Percentiles rank a stretch among this genome's conserved stretches.
phyloP scores from a whole-genome alignment of 768 basidiomycete genomes.

The Phanerochaete sordida region DNA sequence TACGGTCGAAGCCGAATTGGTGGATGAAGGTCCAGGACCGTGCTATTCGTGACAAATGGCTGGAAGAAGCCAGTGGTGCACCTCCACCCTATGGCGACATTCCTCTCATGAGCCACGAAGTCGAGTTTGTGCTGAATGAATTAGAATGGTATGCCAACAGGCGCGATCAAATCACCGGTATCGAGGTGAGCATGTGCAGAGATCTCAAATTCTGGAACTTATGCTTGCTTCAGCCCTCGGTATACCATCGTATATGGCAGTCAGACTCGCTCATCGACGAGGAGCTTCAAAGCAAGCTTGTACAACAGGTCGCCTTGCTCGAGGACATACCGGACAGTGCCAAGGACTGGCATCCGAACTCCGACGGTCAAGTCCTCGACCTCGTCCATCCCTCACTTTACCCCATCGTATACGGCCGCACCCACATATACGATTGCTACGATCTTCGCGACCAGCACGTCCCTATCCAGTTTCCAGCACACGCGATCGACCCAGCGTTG shows the following conservation, averaged over 20 bases:
- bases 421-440: neutral
- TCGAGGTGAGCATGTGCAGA: neutral
- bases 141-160: neutral
- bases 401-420: slow-evolving; percentile 34
- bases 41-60: neutral
- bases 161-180: neutral
- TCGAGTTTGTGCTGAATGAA: neutral
- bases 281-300: neutral
- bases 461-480: too few species aligned
- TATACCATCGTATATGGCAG: neutral
- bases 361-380: slow-evolving; percentile 39
- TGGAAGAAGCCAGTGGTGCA: neutral
- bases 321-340: slow-evolving; percentile 33
- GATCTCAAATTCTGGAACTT: neutral
- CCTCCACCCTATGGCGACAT: neutral
- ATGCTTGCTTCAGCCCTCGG: neutral
- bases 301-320: slow-evolving; percentile 15
- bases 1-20: neutral
- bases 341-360: slow-evolving; percentile 46
- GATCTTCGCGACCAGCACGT: neutral
- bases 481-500: too few species aligned
- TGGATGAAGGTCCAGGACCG: neutral
- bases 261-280: neutral
- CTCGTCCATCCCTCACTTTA: slow-evolving; percentile 45
- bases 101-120: neutral